A percentile compares a stretch with the other conserved stretches of the same genome.
These are phyloP conservation scores for Fraxinus floribunda DNA, from an alignment of 305 asterid species.

Conservation along the genomic window DNA sequence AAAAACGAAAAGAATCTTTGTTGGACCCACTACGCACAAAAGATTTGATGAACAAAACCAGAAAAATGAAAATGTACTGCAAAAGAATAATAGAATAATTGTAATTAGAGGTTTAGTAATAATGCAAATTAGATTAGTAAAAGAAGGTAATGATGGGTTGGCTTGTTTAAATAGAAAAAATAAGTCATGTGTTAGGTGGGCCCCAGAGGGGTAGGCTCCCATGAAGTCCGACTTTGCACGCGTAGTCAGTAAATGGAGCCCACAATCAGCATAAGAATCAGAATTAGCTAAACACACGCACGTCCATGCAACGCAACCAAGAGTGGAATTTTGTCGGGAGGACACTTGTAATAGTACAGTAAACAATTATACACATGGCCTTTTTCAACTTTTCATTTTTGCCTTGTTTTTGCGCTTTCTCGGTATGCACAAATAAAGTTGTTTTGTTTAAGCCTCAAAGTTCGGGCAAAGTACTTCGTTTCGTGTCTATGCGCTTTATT, in stretches of 20 bases:
- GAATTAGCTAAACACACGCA: conserved; percentile 22
- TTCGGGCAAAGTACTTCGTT: too few relatives aligned
- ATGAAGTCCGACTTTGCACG: conserved; percentile 50
- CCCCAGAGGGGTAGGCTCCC: conserved; percentile 21
- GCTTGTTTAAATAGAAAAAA: background rate
- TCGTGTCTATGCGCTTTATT: too few relatives aligned
- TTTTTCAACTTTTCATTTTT: background rate
- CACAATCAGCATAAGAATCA: conserved; percentile 6
- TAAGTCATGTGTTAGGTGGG: conserved; percentile 23
- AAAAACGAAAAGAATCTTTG: too few relatives aligned
- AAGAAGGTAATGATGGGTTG: conserved; percentile 29
- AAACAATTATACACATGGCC: background rate
- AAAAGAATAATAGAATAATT: background rate
- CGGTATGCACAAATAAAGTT: background rate
- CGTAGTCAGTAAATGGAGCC: conserved; percentile 61
- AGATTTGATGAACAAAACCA: too few relatives aligned
- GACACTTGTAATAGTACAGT: too few relatives aligned
- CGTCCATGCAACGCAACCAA: conserved; percentile 45
- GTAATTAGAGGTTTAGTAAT: background rate
- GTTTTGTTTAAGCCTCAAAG: too few relatives aligned
- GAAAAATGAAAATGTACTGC: background rate
- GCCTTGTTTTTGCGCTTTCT: background rate
- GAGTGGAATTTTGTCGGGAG: conserved; percentile 58
- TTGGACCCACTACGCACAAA: too few relatives aligned
- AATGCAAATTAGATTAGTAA: conserved; percentile 32